Evolutionary conservation across 768 basidiomycete genomes (phyloP).

Genomic region (Nevesoporus exiguus): DNA sequence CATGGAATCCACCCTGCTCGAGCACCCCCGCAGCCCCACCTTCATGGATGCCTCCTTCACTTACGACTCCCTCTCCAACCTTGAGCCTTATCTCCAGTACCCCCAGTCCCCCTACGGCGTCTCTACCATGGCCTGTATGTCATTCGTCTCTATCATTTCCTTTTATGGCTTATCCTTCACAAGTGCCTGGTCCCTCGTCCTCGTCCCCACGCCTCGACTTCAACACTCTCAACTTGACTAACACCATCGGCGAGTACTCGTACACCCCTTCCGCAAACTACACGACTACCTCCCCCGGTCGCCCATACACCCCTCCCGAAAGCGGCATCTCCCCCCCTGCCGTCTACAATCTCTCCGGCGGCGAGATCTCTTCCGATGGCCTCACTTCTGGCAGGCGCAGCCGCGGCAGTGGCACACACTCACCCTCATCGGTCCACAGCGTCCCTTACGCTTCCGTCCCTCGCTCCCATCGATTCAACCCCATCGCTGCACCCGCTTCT

Average conservation of each 20-base stretch:
- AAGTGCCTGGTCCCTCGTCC: slow-evolving; percentile 51
- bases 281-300: slow-evolving; percentile 49
- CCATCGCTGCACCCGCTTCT: slow-evolving; percentile 51
- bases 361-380: slow-evolving; percentile 74
- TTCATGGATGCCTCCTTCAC: slow-evolving; percentile 48
- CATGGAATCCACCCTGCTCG: slow-evolving; percentile 51
- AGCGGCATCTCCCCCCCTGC: slow-evolving; percentile 70
- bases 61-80: slow-evolving; percentile 44
- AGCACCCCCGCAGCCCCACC: slow-evolving; percentile 48
- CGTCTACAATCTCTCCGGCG: slow-evolving; percentile 65
- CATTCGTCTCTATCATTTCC: background rate
- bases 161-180: slow-evolving; percentile 10
- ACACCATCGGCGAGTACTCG: slow-evolving; percentile 56
- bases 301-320: slow-evolving; percentile 66
- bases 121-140: slow-evolving; percentile 59
- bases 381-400: slow-evolving; percentile 61
- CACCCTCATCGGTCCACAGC: slow-evolving; percentile 44
- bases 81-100: slow-evolving; percentile 64
- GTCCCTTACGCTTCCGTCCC: slow-evolving; percentile 62
- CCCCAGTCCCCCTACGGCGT: slow-evolving; percentile 64
- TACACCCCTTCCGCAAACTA: slow-evolving; percentile 54
- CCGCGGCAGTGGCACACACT: slow-evolving; percentile 64
- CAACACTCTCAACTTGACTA: slow-evolving; percentile 55
- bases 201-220: slow-evolving; percentile 63
- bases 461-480: slow-evolving; percentile 77